Conservation (phyloP, 768 basidiomycete genomes). For the Leccinum subtestaceum region DNA sequence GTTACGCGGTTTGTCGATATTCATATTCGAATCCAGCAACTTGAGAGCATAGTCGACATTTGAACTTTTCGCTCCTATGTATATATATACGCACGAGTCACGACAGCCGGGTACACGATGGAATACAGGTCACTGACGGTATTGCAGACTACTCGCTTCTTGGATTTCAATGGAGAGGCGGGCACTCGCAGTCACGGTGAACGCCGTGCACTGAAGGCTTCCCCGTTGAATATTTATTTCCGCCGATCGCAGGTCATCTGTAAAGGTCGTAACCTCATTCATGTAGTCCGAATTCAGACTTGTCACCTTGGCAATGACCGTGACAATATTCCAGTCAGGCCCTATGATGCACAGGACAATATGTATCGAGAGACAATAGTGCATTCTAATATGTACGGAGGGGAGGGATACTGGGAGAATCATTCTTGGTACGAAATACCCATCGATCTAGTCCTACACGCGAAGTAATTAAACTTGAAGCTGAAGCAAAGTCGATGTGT, state of each 20-base stretch:
- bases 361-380: background rate
- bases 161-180: background rate
- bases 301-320: no score
- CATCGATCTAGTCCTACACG: background rate
- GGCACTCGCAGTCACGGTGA: background rate
- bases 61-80: background rate
- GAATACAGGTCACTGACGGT: background rate
- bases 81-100: background rate
- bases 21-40: background rate
- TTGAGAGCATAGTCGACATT: background rate
- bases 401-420: background rate
- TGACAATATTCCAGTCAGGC: no score
- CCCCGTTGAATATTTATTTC: no score
- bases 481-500: background rate
- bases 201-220: no score
- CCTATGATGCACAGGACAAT: no score
- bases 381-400: background rate
- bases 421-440: background rate
- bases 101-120: slow-evolving; percentile 26
- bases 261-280: no score
- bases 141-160: background rate
- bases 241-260: no score
- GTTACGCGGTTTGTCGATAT: background rate
- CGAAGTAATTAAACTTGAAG: background rate
- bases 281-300: no score